phyloP scores from a whole-genome alignment of 2,329 filamentous ascomycete genomes.

The Lecanicillium sp. region DNA sequence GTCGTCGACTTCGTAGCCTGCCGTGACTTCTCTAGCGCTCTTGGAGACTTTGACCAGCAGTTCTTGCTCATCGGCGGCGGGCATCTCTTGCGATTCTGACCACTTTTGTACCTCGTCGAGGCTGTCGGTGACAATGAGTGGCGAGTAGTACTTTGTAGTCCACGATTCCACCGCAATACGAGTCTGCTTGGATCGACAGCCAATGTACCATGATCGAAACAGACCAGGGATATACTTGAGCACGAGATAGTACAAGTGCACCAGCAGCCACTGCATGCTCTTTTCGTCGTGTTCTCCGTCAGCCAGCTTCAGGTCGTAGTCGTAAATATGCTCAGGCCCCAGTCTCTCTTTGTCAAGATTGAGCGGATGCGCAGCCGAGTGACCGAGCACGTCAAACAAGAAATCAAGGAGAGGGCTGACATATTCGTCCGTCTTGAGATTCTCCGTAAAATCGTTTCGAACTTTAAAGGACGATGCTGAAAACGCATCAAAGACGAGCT shows the following conservation, averaged over 20 bases:
- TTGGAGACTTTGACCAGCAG: slow-evolving; percentile 63
- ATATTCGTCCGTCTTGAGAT: slow-evolving; percentile 66
- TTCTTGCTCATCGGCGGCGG: slow-evolving; percentile 43
- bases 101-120: slow-evolving; percentile 62
- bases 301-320: slow-evolving; percentile 43
- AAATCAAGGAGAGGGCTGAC: slow-evolving; percentile 66
- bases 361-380: slow-evolving; percentile 63
- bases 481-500: slow-evolving; percentile 82
- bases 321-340: slow-evolving; percentile 43
- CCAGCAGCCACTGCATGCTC: slow-evolving; percentile 74
- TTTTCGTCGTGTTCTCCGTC: slow-evolving; percentile 56
- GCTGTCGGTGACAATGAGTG: slow-evolving; percentile 55
- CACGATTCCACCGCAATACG: slow-evolving; percentile 71
- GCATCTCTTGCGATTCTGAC: slow-evolving; percentile 45
- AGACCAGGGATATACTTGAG: slow-evolving; percentile 70
- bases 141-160: slow-evolving; percentile 78
- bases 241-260: slow-evolving; percentile 77
- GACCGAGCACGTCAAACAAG: slow-evolving; percentile 76
- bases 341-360: slow-evolving; percentile 65
- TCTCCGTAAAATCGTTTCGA: slow-evolving; percentile 69
- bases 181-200: slow-evolving; percentile 73
- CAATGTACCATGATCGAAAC: slow-evolving; percentile 78
- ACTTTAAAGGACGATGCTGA: slow-evolving; percentile 71
- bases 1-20: slow-evolving; percentile 83
- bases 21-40: slow-evolving; percentile 66